Evolutionary conservation across 371 early-diverging fungal genomes (phyloP).

Genomic region (Mortierella sp.): DNA sequence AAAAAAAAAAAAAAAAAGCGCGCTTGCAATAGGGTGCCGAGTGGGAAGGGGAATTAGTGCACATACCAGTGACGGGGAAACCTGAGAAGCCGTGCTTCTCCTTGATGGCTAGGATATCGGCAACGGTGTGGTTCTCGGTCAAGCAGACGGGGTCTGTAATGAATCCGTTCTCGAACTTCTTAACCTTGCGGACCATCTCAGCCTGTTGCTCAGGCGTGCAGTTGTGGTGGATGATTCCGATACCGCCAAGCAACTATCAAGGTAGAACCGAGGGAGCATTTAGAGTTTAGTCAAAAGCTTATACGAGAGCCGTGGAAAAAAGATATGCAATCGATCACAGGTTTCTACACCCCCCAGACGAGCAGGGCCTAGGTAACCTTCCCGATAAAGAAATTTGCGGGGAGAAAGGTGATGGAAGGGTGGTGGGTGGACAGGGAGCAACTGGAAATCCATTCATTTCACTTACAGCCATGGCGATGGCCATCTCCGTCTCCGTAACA

Average conservation of each 20-base stretch:
- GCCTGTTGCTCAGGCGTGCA: constrained; percentile 95
- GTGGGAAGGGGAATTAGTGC: constrained; percentile 1
- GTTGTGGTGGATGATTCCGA: constrained; percentile 98
- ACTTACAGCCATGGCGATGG: constrained; percentile 95
- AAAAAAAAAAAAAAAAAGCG: constrained; percentile 44
- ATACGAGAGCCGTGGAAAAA: no score
- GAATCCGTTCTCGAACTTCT: constrained; percentile 98
- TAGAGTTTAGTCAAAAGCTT: constrained; percentile 1
- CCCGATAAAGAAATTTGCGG: constrained; percentile 54
- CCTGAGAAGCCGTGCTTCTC: constrained; percentile 92
- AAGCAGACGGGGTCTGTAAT: constrained; percentile 94
- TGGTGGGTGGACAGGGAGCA: neutral
- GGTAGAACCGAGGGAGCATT: neutral
- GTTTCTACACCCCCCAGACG: no score
- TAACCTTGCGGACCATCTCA: constrained; percentile 96
- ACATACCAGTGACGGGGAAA: constrained; percentile 95
- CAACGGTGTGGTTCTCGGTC: constrained; percentile 84
- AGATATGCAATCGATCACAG: no score
- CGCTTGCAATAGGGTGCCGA: neutral
- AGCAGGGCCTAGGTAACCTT: neutral
- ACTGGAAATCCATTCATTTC: neutral
- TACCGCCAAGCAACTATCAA: constrained; percentile 84
- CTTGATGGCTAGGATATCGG: constrained; percentile 91
- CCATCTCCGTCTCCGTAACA: constrained; percentile 97
- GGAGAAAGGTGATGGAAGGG: constrained; percentile 22